A percentile compares a stretch with the other conserved stretches of the same genome.
Conservation (phyloP, 352 stramenopile genomes). For the Phytopythium delawarense region DNA sequence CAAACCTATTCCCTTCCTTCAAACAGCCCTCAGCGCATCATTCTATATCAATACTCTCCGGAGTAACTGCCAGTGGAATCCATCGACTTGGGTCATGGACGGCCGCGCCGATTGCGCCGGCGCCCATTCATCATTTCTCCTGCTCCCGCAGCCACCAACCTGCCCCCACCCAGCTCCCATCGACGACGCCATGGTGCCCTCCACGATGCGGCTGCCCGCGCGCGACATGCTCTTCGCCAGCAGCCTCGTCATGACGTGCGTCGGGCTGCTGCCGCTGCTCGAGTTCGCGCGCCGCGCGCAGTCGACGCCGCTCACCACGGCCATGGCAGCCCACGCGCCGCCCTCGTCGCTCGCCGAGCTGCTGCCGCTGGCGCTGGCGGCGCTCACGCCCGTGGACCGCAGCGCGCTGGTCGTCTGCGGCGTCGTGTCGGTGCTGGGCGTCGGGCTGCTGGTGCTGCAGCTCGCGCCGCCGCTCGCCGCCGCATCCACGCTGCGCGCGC, state of each 20-base stretch:
- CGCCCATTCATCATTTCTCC: not conserved
- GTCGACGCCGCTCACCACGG: not conserved
- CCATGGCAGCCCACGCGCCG: not conserved
- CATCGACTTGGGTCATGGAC: too few species aligned
- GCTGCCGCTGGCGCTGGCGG: constrained; percentile 18
- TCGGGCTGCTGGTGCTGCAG: constrained; percentile 22
- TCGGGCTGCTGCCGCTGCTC: constrained; percentile 25
- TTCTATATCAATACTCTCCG: too few species aligned
- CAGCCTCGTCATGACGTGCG: constrained; percentile 19
- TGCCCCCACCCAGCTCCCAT: not conserved
- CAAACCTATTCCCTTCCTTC: too few species aligned
- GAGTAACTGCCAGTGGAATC: too few species aligned
- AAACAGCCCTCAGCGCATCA: too few species aligned
- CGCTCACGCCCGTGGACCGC: constrained; percentile 25
- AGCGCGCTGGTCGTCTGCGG: constrained; percentile 17
- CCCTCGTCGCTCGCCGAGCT: constrained; percentile 9
- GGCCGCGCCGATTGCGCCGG: not conserved
- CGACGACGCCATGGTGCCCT: not conserved
- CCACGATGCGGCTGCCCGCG: not conserved
- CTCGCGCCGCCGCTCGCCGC: constrained; percentile 15
- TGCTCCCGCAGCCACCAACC: too few species aligned
- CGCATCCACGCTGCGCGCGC: constrained; percentile 1
- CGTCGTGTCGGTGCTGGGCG: constrained; percentile 12
- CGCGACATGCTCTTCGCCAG: constrained; percentile 12
- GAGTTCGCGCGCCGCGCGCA: constrained; percentile 17